These are phyloP conservation scores for Selenicereus undatus DNA, from an alignment of 148 eudicot genomes.

Conservation along the genomic window DNA sequence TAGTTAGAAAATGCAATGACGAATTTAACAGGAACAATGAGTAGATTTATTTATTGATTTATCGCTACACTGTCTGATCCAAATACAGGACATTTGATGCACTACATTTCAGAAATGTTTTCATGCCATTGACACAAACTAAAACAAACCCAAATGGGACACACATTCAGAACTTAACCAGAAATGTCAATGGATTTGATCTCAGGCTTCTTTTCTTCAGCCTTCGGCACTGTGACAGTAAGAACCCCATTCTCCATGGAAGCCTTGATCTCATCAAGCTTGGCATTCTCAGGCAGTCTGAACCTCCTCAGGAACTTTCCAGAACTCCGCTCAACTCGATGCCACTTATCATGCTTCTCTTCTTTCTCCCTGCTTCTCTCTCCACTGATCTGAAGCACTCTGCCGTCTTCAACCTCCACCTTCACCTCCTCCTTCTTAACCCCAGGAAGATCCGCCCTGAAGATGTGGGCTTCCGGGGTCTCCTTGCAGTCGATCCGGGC, in stretches of 20 bases:
- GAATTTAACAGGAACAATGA: too few relatives aligned
- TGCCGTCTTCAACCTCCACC: conserved; percentile 29
- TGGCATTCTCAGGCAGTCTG: conserved; percentile 36
- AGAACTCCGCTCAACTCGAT: conserved; percentile 35
- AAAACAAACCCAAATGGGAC: too few relatives aligned
- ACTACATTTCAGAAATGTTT: too few relatives aligned
- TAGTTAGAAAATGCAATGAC: too few relatives aligned
- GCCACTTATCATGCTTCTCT: conserved; percentile 35
- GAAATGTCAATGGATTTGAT: conserved; percentile 33
- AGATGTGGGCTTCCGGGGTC: conserved; percentile 32
- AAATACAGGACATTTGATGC: too few relatives aligned
- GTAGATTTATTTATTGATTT: too few relatives aligned
- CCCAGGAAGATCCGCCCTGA: conserved; percentile 32
- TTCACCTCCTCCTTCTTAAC: conserved; percentile 34
- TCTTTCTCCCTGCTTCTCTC: conserved; percentile 18
- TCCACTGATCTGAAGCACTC: conserved; percentile 25
- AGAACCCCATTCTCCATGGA: conserved; percentile 41
- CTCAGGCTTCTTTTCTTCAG: conserved; percentile 32
- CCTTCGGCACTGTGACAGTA: conserved; percentile 38
- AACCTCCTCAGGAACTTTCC: conserved; percentile 40
- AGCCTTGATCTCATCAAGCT: conserved; percentile 32
- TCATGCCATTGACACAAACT: too few relatives aligned
- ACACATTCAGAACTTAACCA: neutral
- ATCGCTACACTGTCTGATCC: too few relatives aligned
- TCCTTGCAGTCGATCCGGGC: conserved; percentile 30